Percentiles rank a stretch among this genome's conserved stretches.
phyloP scores from a whole-genome alignment of 2,329 filamentous ascomycete species.

The Trichoderma aggressivum region DNA sequence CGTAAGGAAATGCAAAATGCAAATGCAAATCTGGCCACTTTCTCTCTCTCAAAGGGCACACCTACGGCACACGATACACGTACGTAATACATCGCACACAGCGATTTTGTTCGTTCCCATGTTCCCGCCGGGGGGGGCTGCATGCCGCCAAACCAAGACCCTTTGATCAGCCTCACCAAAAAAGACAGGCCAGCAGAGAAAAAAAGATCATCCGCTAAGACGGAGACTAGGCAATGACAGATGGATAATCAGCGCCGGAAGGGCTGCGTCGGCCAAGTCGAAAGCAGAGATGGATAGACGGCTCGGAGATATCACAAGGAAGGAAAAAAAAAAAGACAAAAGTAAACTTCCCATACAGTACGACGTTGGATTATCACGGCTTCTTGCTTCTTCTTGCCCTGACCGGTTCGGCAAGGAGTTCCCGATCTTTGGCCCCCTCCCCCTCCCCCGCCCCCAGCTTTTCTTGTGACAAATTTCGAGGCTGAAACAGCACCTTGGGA shows the following conservation, averaged over 20 bases:
- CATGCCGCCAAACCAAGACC: not conserved
- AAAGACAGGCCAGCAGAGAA: not conserved
- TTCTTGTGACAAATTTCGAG: not conserved
- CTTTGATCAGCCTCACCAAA: not conserved
- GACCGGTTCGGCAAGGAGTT: conserved; percentile 12
- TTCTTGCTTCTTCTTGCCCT: not conserved
- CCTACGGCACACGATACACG: not conserved
- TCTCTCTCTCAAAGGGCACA: not conserved
- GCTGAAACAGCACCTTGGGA: not conserved
- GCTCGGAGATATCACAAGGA: not conserved
- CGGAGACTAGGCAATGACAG: conserved; percentile 2
- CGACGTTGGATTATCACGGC: not conserved
- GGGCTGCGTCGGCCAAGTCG: not conserved
- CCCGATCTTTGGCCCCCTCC: conserved; percentile 2
- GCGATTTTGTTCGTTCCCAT: not conserved
- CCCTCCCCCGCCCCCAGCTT: not conserved
- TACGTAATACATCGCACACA: not conserved
- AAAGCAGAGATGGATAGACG: not conserved
- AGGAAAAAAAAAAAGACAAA: not conserved
- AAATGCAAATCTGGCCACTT: not conserved
- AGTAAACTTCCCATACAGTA: not conserved
- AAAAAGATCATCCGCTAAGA: conserved; percentile 10
- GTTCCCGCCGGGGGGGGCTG: not conserved
- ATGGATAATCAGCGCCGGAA: not conserved
- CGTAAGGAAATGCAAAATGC: not conserved